Percentiles rank a stretch among this genome's conserved stretches.
Evolutionary conservation across 2,329 filamentous ascomycete genomes (phyloP).

Genomic region (Macrophomina phaseolina): DNA sequence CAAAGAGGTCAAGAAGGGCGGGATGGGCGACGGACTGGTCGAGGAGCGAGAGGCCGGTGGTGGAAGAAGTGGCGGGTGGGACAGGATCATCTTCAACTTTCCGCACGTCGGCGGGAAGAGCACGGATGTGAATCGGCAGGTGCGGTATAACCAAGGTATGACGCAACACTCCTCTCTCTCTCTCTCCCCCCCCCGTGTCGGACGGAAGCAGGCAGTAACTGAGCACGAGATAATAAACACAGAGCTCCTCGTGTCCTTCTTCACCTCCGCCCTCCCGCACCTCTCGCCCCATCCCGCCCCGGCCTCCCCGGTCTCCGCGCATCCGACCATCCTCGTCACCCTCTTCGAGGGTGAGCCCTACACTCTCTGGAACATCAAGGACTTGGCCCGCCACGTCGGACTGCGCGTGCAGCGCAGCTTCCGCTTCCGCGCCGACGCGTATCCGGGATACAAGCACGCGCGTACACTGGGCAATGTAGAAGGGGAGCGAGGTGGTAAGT

Average conservation of each 20-base stretch:
- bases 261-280: constrained; percentile 51
- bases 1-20: constrained; percentile 51
- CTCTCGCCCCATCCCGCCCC: constrained; percentile 46
- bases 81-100: constrained; percentile 93
- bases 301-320: constrained; percentile 40
- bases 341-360: constrained; percentile 95
- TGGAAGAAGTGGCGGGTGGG: constrained; percentile 60
- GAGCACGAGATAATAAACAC: background rate
- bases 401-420: constrained; percentile 74
- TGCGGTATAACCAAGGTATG: constrained; percentile 78
- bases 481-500: constrained; percentile 48
- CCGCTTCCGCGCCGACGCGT: constrained; percentile 68
- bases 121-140: constrained; percentile 93
- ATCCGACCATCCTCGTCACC: constrained; percentile 75
- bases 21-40: constrained; percentile 34
- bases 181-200: too few species aligned
- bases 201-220: too few species aligned
- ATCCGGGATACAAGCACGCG: constrained; percentile 77
- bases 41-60: background rate
- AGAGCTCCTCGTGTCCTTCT: constrained; percentile 55
- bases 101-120: constrained; percentile 92
- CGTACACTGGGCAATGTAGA: constrained; percentile 68
- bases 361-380: constrained; percentile 91
- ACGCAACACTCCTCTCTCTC: constrained; percentile 25
- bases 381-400: constrained; percentile 79